Evolutionary conservation across 345 rosid species (phyloP), one percentile per base, ranked within the genome.

Genomic region (Geranium brycei): DNA sequence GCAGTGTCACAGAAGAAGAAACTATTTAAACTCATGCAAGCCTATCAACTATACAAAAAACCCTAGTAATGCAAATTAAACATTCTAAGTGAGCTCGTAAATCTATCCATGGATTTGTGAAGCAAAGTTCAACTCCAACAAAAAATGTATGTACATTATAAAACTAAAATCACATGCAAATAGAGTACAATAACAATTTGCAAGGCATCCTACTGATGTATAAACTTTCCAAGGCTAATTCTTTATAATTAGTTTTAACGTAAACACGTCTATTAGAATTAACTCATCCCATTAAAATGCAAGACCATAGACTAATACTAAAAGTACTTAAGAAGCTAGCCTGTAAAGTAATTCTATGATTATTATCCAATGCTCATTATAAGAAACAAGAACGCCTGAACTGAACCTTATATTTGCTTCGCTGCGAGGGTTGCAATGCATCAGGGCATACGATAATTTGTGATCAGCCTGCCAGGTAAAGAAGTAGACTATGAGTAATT

Each of bases 391-490:
- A 56, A 76, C 65, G 64, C 53, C 62, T 47, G 56, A 75, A 72
- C 38, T 75, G 16, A 60, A 90, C 99, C 99, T 90, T 77, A 90
- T 83, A 79, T 93, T 90, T 64, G 76, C 82, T 76, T 87, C 86
- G 69, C 78, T 72, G 13, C 7, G 71, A 61, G 87, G 91, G 78
- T 85, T 76, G 80, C 97, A 93, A 66, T 88, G 79, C 66, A 63
- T 76, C 59, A 93, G 81, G 47, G 97, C 95, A 75, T 93, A 90
- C 28, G 99, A 88, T 69, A 93, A 78, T 70, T 93, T 93, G 32
- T 85, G 76, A 76, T 90, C 99, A 69, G 99, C 99, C 95, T 93
- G 91, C 81, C 67, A 66, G 62, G 64, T 67, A 58, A 62, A 23
- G 62, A 55, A 62, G 38, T 32, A 31, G 62, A 64, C 7, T 16